These are phyloP conservation scores for Tulasnella calospora DNA, from an alignment of 768 basidiomycete species.

Conservation along the genomic window DNA sequence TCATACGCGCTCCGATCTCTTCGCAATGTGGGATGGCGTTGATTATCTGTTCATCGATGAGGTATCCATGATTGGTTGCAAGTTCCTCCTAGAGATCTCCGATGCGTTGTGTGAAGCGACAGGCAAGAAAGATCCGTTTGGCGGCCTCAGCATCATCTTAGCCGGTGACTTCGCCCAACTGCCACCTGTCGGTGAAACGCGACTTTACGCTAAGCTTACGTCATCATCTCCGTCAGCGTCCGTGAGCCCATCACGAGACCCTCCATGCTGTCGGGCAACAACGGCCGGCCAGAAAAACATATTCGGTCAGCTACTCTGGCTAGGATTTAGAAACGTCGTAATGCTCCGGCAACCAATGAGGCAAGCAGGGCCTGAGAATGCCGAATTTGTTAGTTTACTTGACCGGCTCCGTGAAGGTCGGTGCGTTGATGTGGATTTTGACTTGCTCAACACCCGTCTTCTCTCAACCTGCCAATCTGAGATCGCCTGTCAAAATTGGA, in stretches of 20 bases:
- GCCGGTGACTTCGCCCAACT: not conserved
- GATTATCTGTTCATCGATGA: slow-evolving; percentile 26
- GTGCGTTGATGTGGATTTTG: not conserved
- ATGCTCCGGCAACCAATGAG: not conserved
- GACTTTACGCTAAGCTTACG: not conserved
- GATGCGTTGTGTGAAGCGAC: not conserved
- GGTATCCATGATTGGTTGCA: slow-evolving; percentile 22
- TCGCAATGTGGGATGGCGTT: slow-evolving; percentile 24
- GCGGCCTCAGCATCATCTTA: not conserved
- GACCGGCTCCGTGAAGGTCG: not conserved
- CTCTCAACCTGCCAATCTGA: not conserved
- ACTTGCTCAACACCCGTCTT: not conserved
- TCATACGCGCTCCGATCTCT: not conserved
- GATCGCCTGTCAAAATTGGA: not conserved
- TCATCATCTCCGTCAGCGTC: not conserved
- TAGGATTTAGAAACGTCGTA: not conserved
- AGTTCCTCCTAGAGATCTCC: not conserved
- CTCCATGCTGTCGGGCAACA: not conserved
- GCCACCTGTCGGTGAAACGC: not conserved
- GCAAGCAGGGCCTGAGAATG: not conserved
- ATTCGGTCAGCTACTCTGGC: not conserved
- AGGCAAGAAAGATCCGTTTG: not conserved
- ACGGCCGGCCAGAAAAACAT: not conserved
- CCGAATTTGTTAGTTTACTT: not conserved
- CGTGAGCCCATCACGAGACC: not conserved